A percentile compares a stretch with the other conserved stretches of the same genome.
phyloP scores from a whole-genome alignment of 2,329 filamentous ascomycete species.

The Aspergillus transmontanensis region DNA sequence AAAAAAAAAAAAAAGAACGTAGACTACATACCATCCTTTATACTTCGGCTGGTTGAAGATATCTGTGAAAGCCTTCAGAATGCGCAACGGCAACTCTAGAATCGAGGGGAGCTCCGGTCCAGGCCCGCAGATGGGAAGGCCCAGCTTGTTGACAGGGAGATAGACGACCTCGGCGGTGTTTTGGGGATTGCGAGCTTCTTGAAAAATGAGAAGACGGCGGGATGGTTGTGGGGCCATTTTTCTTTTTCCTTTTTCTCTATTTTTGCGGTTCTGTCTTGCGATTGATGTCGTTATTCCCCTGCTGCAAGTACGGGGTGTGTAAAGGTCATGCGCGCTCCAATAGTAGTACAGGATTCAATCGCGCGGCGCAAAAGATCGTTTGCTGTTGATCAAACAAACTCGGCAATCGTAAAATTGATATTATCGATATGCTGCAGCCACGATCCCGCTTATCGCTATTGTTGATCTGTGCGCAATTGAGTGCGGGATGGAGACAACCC shows the following conservation, averaged over 20 bases:
- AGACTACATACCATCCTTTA: conserved; percentile 37
- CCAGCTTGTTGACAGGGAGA: conserved; percentile 39
- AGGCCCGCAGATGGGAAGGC: conserved; percentile 37
- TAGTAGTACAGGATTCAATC: not conserved
- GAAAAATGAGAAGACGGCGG: conserved; percentile 40
- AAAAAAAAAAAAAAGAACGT: too few relatives aligned
- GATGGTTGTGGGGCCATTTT: conserved; percentile 14
- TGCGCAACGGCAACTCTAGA: conserved; percentile 36
- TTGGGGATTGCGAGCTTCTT: conserved; percentile 37
- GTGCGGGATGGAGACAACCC: not conserved
- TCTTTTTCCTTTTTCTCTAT: not conserved
- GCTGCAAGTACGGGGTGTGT: not conserved
- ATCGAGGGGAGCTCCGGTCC: conserved; percentile 38
- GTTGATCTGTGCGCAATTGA: conserved; percentile 8
- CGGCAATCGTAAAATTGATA: not conserved
- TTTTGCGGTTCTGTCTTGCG: not conserved
- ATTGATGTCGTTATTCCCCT: not conserved
- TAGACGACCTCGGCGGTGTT: conserved; percentile 33
- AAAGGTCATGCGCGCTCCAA: not conserved
- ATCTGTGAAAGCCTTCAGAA: conserved; percentile 40
- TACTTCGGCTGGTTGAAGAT: conserved; percentile 43
- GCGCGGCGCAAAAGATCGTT: not conserved
- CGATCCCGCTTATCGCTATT: not conserved
- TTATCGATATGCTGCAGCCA: conserved; percentile 4
- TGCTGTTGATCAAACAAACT: not conserved